phyloP scores from a whole-genome alignment of 805 yeast species.

The Danielia reshetovae region DNA sequence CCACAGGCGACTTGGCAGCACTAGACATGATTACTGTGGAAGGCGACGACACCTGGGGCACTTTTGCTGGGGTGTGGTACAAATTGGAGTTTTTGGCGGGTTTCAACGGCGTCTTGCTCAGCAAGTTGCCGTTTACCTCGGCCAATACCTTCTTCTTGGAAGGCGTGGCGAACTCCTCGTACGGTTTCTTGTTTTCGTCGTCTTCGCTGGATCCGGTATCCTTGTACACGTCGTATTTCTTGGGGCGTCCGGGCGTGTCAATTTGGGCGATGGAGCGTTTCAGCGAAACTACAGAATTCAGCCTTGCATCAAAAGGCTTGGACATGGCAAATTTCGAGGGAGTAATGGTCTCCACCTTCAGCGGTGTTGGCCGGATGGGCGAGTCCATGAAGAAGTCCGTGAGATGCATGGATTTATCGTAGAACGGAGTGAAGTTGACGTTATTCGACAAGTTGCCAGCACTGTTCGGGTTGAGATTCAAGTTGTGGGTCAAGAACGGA shows the following conservation, averaged over 20 bases:
- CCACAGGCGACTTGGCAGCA: conserved; percentile 19
- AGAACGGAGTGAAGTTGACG: conserved; percentile 36
- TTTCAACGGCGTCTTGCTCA: conserved; percentile 15
- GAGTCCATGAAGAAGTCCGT: conserved; percentile 43
- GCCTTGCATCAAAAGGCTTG: conserved; percentile 18
- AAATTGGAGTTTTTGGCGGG: conserved; percentile 7
- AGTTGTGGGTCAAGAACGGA: conserved; percentile 37
- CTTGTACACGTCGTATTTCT: conserved; percentile 20
- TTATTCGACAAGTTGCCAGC: conserved; percentile 18
- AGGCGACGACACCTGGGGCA: conserved; percentile 30
- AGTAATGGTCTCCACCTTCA: conserved; percentile 35
- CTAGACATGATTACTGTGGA: conserved; percentile 40
- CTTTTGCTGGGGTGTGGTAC: conserved; percentile 31
- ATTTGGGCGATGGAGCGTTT: conserved; percentile 34
- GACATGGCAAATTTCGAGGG: conserved; percentile 34
- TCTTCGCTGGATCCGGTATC: conserved; percentile 7
- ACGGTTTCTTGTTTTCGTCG: conserved; percentile 12
- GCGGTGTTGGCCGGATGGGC: conserved; percentile 36
- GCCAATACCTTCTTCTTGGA: conserved; percentile 24
- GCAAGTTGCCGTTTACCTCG: conserved; percentile 17
- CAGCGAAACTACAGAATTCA: conserved; percentile 25
- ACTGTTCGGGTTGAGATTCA: conserved; percentile 22
- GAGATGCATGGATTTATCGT: conserved; percentile 38
- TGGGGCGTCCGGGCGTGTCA: conserved; percentile 37
- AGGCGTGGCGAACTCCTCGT: conserved; percentile 28